A percentile compares a stretch with the other conserved stretches of the same genome.
These are phyloP conservation scores for Cryptococcus sp. DNA, from an alignment of 1,284 basidiomycete genomes.

Conservation along the genomic window DNA sequence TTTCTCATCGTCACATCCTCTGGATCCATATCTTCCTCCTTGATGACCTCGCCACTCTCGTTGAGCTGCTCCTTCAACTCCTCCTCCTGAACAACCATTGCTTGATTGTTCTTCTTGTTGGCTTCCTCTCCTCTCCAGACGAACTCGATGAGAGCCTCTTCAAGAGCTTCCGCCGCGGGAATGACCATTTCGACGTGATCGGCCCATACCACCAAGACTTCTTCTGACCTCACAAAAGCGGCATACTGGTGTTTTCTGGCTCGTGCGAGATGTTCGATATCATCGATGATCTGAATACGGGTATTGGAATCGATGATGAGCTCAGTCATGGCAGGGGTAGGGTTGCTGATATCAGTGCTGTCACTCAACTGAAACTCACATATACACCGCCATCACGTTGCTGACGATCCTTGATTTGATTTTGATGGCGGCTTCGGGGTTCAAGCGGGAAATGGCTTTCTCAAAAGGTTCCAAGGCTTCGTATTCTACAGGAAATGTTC, in stretches of 20 bases:
- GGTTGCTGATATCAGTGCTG: slow-evolving; percentile 11
- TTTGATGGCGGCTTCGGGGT: slow-evolving; percentile 37
- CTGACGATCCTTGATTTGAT: slow-evolving; percentile 29
- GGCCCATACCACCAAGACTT: slow-evolving; percentile 64
- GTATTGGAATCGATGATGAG: slow-evolving; percentile 36
- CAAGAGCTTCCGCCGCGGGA: slow-evolving; percentile 65
- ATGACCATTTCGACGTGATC: slow-evolving; percentile 84
- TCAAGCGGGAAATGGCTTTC: slow-evolving; percentile 27
- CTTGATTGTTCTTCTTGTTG: slow-evolving; percentile 47
- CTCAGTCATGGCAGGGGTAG: slow-evolving; percentile 27
- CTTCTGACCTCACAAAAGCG: slow-evolving; percentile 74
- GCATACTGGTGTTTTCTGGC: slow-evolving; percentile 78
- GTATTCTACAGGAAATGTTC: slow-evolving; percentile 35
- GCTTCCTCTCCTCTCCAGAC: slow-evolving; percentile 57
- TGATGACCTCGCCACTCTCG: slow-evolving; percentile 3
- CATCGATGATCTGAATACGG: slow-evolving; percentile 48
- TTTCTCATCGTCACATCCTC: slow-evolving; percentile 23
- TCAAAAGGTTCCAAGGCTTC: slow-evolving; percentile 31
- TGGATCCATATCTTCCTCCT: slow-evolving; percentile 21
- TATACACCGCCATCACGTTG: slow-evolving; percentile 26
- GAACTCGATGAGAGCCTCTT: slow-evolving; percentile 72
- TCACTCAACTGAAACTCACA: slow-evolving; percentile 13
- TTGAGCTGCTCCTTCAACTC: slow-evolving; percentile 19
- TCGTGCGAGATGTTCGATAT: slow-evolving; percentile 58
- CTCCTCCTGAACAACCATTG: slow-evolving; percentile 32